Evolutionary conservation across 257 asterid genomes (phyloP).

Genomic region (Apocynum venetum): DNA sequence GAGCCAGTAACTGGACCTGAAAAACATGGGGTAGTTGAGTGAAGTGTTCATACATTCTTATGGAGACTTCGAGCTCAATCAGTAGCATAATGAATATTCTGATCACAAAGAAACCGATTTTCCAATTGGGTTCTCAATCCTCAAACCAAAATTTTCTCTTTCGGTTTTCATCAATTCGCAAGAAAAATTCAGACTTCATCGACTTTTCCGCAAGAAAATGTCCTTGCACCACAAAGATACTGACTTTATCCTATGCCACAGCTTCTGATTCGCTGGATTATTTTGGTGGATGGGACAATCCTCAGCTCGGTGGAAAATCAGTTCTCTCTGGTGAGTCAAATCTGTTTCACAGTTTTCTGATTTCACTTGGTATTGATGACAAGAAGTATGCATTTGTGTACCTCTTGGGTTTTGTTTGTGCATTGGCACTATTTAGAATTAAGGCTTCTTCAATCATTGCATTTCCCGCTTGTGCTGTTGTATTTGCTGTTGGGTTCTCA

Average conservation of each 20-base stretch:
- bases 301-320: slow-evolving; percentile 35
- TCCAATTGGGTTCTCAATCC: slow-evolving; percentile 23
- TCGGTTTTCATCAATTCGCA: slow-evolving; percentile 21
- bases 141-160: slow-evolving; percentile 17
- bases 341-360: slow-evolving; percentile 40
- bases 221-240: slow-evolving; percentile 22
- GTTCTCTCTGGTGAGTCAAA: slow-evolving; percentile 53
- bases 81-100: slow-evolving; percentile 35
- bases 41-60: not conserved
- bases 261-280: slow-evolving; percentile 42
- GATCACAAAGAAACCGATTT: slow-evolving; percentile 31
- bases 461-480: slow-evolving; percentile 75
- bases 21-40: not conserved
- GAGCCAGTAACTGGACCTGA: too few species aligned
- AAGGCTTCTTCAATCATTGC: slow-evolving; percentile 62
- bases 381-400: slow-evolving; percentile 65
- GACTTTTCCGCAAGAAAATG: slow-evolving; percentile 23
- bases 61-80: too few species aligned
- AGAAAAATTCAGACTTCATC: slow-evolving; percentile 26
- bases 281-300: slow-evolving; percentile 73
- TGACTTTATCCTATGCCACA: slow-evolving; percentile 33
- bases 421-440: slow-evolving; percentile 73
- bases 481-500: slow-evolving; percentile 74
- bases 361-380: slow-evolving; percentile 60
- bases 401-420: slow-evolving; percentile 78